Base-by-base conservation (phyloP, 345 rosid genomes). In the Clarkia xantiana region DNA sequence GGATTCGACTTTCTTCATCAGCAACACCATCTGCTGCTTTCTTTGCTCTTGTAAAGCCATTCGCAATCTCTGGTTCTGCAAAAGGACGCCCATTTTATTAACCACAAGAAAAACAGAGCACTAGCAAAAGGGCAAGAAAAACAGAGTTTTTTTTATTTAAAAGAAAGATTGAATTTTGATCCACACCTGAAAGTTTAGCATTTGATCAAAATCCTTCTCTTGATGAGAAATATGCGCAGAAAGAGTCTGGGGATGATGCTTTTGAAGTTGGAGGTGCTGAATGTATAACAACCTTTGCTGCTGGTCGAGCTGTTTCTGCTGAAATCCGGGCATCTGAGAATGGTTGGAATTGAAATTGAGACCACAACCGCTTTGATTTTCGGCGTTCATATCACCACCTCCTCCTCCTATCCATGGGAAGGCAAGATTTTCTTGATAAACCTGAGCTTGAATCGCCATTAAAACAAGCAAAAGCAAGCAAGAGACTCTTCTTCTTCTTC, bases 381-480 rank as follows among this genome's bases (percentile, higher is more conserved):
- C 11, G 2, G 49, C 5, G 67, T 76, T 52, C 70, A 70, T 45
- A 64, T 76, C 45, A 67, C 53, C 71, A 59, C 80, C 89, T 17
- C 76, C 76, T 1, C 65, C 68, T 3, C 62, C 76, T 16, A 55
- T 68, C 17, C 59, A 54, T 0, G 80, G 73, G 47, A 65, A 61
- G 18, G 77, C 74, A 15, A 58, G 40, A 16, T 56, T 76, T 43
- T 74, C 73, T 3, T 69, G 62, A 64, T 60, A 64, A 52, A 75
- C 52, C 82, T 73, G 82, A 11, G 95, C 81, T 66, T 76, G 77
- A 29, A 89, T 67, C 7, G 97, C 97, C 97, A 77, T 81, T 23
- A 14, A 14, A 20, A 10, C 46, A 40, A 19, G 67, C 65, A 71
- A 71, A 71, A 62, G 67, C 53, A 62, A 51, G n/a, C n/a, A n/a